These are phyloP conservation scores for Leptodontidium sp. DNA, from an alignment of 2,329 filamentous ascomycete species.

Conservation along the genomic window DNA sequence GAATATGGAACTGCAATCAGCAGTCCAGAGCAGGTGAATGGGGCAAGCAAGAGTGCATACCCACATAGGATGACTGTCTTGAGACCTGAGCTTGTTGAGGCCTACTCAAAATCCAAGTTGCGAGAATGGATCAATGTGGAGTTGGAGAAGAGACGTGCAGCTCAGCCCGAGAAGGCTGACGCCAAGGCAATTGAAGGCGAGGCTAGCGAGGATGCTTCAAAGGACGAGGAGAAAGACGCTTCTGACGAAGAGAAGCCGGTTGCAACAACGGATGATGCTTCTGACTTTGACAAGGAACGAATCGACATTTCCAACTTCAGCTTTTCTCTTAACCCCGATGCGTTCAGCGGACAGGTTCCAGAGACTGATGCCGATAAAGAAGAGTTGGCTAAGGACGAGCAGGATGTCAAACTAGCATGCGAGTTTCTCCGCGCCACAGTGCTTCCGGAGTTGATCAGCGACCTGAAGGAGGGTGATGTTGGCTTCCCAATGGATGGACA, in stretches of 20 bases:
- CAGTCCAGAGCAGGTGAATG: slow-evolving; percentile 47
- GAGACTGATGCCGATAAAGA: slow-evolving; percentile 91
- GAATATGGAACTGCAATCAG: slow-evolving; percentile 64
- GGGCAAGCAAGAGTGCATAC: slow-evolving; percentile 58
- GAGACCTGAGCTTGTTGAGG: slow-evolving; percentile 87
- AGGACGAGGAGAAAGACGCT: slow-evolving; percentile 44
- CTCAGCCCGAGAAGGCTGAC: slow-evolving; percentile 45
- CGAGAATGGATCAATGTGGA: slow-evolving; percentile 87
- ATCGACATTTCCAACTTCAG: slow-evolving; percentile 89
- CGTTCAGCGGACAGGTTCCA: slow-evolving; percentile 90
- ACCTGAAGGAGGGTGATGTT: slow-evolving; percentile 90
- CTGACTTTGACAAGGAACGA: slow-evolving; percentile 58
- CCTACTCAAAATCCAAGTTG: slow-evolving; percentile 85
- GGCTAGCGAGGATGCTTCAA: slow-evolving; percentile 40
- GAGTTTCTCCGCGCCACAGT: slow-evolving; percentile 77
- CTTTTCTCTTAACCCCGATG: slow-evolving; percentile 92
- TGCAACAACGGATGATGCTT: slow-evolving; percentile 41
- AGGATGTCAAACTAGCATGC: slow-evolving; percentile 86
- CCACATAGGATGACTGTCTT: slow-evolving; percentile 97
- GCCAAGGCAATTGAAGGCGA: slow-evolving; percentile 46
- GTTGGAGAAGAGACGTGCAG: slow-evolving; percentile 67
- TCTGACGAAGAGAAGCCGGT: slow-evolving; percentile 39
- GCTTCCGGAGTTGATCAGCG: slow-evolving; percentile 85
- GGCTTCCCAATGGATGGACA: slow-evolving; percentile 99
- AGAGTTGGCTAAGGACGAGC: slow-evolving; percentile 83